Evolutionary conservation across 768 basidiomycete species (phyloP), one percentile per base, ranked within the genome.

Genomic region (Pleurotus ostreatus): DNA sequence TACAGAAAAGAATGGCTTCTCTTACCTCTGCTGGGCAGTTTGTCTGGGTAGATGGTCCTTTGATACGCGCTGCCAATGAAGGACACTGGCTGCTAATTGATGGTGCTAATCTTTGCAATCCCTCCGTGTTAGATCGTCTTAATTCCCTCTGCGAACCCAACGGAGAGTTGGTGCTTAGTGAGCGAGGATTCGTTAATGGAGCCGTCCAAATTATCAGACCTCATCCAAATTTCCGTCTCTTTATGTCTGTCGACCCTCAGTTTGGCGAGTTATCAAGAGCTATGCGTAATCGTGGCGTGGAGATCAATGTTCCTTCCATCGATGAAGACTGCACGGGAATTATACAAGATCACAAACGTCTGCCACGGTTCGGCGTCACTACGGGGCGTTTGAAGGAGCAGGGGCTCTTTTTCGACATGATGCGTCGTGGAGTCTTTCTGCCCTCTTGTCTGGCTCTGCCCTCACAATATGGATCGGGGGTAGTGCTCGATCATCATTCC

Each of bases 281-380:
- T 2, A 99, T 99, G 97, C 88, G 97, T 22, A 99, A 99, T 71
- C 85, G 97, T 56, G 96, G 96, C 15, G 76, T 97, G 37, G 97
- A 99, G 70, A 79, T 98, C 46, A 78, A 80, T 25, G 63, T 94
- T 54, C 54, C 77, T 8, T 49, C 65, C 4, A 67, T 71, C 47
- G 63, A 66, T 12, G 61, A 71, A 9, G 81, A 85, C 57, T 87
- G 88, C 60, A n/a, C 30, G 7, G 55, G 52, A 26, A 74, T 80
- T 22, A 56, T 86, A 13, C 68, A 71, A 13, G 78, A 83, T 55
- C 70, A 79, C 63, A 59, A 71, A 30, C 78, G 84, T 25, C 73
- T 88, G n/a, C 79, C 84, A 56, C 25, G 38, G 61, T 37, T 15
- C 54, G 15, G 8, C 51, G 30, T 5, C n/a, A 18, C 37, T 47